Evolutionary conservation across 768 basidiomycete species (phyloP).

Genomic region (Roridomyces roridus): DNA sequence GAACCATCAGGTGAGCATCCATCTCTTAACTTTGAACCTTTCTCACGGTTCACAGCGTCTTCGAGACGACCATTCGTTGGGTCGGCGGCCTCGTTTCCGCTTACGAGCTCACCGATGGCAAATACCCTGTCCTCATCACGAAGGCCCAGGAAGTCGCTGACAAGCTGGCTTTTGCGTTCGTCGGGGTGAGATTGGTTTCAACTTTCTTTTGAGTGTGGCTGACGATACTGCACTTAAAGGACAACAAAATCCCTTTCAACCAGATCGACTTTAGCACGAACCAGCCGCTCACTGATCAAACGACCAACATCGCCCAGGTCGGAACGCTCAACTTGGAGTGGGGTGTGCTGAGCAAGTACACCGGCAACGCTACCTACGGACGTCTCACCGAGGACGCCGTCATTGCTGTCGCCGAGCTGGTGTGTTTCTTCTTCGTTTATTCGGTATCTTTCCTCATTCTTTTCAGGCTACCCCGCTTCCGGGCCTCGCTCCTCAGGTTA

Average conservation of each 20-base stretch:
- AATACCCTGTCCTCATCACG: conserved; percentile 55
- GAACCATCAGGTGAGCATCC: conserved; percentile 43
- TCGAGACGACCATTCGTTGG: conserved; percentile 81
- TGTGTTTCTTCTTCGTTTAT: too few relatives aligned
- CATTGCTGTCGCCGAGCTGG: conserved; percentile 54
- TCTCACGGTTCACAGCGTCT: conserved; percentile 49
- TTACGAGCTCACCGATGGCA: conserved; percentile 66
- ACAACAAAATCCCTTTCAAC: conserved; percentile 48
- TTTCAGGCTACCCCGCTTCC: conserved; percentile 32
- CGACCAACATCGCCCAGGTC: conserved; percentile 58
- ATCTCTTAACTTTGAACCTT: not conserved
- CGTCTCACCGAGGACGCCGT: conserved; percentile 58
- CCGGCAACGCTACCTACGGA: conserved; percentile 65
- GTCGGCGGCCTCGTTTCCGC: conserved; percentile 71
- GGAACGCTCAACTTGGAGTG: conserved; percentile 64
- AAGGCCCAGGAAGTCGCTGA: conserved; percentile 71
- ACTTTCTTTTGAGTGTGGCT: not conserved
- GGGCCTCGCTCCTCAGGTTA: conserved; percentile 63
- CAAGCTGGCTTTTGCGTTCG: conserved; percentile 68
- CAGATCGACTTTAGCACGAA: conserved; percentile 40
- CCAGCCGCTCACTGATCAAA: too few relatives aligned
- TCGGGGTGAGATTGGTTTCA: conserved; percentile 29
- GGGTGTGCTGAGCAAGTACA: conserved; percentile 58
- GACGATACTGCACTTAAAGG: conserved; percentile 32
- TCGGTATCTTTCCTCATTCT: too few relatives aligned